Conservation (phyloP, 108 stramenopile species). For the Parmales sp. region DNA sequence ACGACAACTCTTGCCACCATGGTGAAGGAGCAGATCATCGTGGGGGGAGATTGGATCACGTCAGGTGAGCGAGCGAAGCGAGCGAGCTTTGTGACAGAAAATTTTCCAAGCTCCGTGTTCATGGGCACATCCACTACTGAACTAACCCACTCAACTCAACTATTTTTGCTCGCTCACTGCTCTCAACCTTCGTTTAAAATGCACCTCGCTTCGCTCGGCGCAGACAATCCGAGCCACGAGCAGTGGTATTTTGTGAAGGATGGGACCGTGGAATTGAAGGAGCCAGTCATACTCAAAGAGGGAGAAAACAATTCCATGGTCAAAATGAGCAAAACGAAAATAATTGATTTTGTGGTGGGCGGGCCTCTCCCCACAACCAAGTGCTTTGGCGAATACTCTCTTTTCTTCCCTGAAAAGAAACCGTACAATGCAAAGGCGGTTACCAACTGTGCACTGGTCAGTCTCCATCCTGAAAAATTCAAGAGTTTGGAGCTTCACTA, state of each 20-base stretch:
- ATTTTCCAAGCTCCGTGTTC: no score
- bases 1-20: no score
- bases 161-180: no score
- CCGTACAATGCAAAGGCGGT: not conserved
- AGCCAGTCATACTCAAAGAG: not conserved
- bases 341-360: no score
- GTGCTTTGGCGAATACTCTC: conserved; percentile 1
- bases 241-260: conserved; percentile 11
- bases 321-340: not conserved
- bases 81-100: no score
- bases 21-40: conserved; percentile 10
- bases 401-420: not conserved
- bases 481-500: not conserved
- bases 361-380: no score
- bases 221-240: not conserved
- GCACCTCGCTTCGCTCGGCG: no score
- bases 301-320: not conserved
- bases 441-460: not conserved
- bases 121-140: no score
- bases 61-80: no score
- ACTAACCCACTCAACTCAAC: no score
- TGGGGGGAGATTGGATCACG: conserved; percentile 2
- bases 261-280: not conserved
- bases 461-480: not conserved
- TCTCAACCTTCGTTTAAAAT: no score